Conservation (phyloP, 495 filamentous ascomycete species). For the Parathielavia appendiculata region DNA sequence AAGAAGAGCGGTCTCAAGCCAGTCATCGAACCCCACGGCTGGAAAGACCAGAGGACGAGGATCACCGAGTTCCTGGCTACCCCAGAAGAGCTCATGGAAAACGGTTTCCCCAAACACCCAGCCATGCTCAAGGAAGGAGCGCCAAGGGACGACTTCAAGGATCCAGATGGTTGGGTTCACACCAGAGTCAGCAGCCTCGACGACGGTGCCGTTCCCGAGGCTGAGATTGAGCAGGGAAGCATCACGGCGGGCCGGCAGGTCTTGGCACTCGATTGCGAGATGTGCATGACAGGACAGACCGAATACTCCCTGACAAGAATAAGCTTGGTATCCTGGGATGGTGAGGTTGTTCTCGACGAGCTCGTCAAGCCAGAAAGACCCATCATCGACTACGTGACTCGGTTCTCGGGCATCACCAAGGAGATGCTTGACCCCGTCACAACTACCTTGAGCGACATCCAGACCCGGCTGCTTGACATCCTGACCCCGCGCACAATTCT, state of each 20-base stretch:
- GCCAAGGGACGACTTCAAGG: slow-evolving; percentile 38
- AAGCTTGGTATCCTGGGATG: slow-evolving; percentile 81
- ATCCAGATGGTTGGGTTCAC: slow-evolving; percentile 76
- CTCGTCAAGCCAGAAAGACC: slow-evolving; percentile 83
- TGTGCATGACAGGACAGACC: slow-evolving; percentile 77
- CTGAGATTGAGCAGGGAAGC: slow-evolving; percentile 70
- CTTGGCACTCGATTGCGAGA: slow-evolving; percentile 88
- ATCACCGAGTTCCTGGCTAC: slow-evolving; percentile 71
- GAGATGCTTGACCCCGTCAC: slow-evolving; percentile 73
- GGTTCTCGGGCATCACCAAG: slow-evolving; percentile 83
- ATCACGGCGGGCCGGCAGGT: slow-evolving; percentile 79
- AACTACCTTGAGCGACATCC: slow-evolving; percentile 80
- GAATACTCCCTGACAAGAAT: slow-evolving; percentile 80
- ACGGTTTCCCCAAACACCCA: slow-evolving; percentile 77
- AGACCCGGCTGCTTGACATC: slow-evolving; percentile 64
- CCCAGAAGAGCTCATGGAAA: slow-evolving; percentile 68
- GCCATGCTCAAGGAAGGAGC: slow-evolving; percentile 50
- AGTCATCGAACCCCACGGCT: slow-evolving; percentile 53
- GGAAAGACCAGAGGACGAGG: slow-evolving; percentile 64
- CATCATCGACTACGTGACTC: slow-evolving; percentile 86
- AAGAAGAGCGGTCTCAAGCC: slow-evolving; percentile 50
- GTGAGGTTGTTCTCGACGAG: slow-evolving; percentile 74
- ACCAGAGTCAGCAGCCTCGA: slow-evolving; percentile 60
- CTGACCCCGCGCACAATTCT: slow-evolving; percentile 73
- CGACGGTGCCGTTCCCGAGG: slow-evolving; percentile 60